These are phyloP conservation scores for Eurotiales sp. DNA, from an alignment of 2,329 filamentous ascomycete species.

Conservation along the genomic window DNA sequence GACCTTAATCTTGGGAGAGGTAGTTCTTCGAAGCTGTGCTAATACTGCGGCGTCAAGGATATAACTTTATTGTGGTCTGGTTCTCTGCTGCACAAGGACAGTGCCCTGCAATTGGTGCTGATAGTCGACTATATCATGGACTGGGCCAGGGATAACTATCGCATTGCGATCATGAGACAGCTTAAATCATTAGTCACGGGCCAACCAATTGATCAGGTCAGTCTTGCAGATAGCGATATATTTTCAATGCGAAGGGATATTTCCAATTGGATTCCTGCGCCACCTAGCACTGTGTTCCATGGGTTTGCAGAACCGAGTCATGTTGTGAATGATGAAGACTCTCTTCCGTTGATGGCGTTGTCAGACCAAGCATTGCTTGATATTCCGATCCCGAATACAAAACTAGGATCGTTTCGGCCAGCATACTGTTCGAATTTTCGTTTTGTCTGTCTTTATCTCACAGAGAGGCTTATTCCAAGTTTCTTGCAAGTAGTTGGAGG, in stretches of 20 bases:
- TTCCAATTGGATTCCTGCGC: neutral
- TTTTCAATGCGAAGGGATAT: neutral
- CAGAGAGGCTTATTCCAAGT: too few species aligned
- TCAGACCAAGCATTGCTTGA: too few species aligned
- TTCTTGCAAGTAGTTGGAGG: too few species aligned
- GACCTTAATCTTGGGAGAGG: neutral
- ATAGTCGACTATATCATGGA: too few species aligned
- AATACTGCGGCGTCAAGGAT: neutral
- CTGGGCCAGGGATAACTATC: neutral
- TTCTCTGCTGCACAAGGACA: neutral
- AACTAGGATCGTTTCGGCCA: too few species aligned
- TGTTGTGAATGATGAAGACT: too few species aligned
- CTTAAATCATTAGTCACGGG: neutral
- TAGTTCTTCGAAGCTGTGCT: neutral
- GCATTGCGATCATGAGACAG: neutral
- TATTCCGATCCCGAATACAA: too few species aligned
- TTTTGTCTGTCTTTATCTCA: too few species aligned
- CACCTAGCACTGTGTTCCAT: neutral
- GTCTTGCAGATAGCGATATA: neutral
- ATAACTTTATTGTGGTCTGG: neutral
- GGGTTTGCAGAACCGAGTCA: neutral
- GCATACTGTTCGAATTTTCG: too few species aligned
- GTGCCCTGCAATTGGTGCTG: too few species aligned
- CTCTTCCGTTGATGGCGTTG: too few species aligned
- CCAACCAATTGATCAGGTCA: neutral